phyloP scores from a whole-genome alignment of 176 grass and related monocot species.

The Paspalum vaginatum region DNA sequence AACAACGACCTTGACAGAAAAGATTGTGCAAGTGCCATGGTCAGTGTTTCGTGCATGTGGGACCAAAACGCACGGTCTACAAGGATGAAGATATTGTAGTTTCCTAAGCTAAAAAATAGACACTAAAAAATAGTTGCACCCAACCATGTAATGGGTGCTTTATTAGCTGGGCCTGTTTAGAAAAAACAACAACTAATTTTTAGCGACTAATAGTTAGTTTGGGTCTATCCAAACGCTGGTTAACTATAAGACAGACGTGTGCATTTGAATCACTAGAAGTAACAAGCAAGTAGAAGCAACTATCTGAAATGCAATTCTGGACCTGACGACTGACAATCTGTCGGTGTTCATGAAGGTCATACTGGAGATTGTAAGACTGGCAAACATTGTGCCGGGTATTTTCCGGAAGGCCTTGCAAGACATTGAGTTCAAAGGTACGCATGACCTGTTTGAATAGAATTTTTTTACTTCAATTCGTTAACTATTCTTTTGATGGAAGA shows the following conservation, averaged over 20 bases:
- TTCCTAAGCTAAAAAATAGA: too few relatives aligned
- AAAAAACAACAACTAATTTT: too few relatives aligned
- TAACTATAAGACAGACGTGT: not conserved
- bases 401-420: slow-evolving; percentile 81
- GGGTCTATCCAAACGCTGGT: too few relatives aligned
- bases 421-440: slow-evolving; percentile 72
- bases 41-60: slow-evolving; percentile 22
- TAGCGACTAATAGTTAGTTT: too few relatives aligned
- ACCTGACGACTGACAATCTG: slow-evolving; percentile 6
- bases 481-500: not conserved
- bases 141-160: too few relatives aligned
- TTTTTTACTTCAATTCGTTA: not conserved
- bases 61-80: slow-evolving; percentile 12
- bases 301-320: not conserved
- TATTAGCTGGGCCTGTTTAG: too few relatives aligned
- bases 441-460: slow-evolving; percentile 5
- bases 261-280: not conserved
- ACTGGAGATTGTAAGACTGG: slow-evolving; percentile 64
- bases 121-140: too few relatives aligned
- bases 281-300: not conserved
- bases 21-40: slow-evolving; percentile 26
- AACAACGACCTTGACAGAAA: slow-evolving; percentile 2
- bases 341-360: slow-evolving; percentile 56
- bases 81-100: slow-evolving; percentile 16
- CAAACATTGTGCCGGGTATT: slow-evolving; percentile 80